Percentiles rank a stretch among this genome's conserved stretches.
These are phyloP conservation scores for Wickerhamiella galacta DNA, from an alignment of 805 yeast species.

Conservation along the genomic window DNA sequence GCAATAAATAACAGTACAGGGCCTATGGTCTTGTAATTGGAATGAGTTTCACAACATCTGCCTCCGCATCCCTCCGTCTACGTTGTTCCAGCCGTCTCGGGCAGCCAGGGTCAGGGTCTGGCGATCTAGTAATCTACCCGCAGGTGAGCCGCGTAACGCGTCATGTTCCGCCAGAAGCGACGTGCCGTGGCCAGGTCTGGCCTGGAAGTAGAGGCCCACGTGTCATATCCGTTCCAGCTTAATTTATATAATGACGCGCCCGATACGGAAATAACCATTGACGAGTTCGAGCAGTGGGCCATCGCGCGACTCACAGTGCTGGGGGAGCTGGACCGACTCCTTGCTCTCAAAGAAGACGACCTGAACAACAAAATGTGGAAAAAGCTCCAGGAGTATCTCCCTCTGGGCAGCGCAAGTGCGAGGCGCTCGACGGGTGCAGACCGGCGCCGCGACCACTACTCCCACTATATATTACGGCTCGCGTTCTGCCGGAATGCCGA, in stretches of 20 bases:
- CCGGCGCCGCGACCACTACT: constrained; percentile 76
- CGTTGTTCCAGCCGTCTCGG: too few relatives aligned
- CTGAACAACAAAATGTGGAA: constrained; percentile 51
- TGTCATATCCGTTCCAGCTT: constrained; percentile 37
- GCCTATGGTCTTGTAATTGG: too few relatives aligned
- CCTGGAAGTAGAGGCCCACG: constrained; percentile 4
- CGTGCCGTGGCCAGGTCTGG: not conserved
- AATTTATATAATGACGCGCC: constrained; percentile 71
- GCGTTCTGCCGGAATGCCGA: constrained; percentile 80
- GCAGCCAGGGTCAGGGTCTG: too few relatives aligned
- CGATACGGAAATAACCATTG: constrained; percentile 68
- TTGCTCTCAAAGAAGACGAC: constrained; percentile 43
- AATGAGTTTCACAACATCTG: too few relatives aligned
- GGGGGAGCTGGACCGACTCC: constrained; percentile 58
- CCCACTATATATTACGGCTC: constrained; percentile 73
- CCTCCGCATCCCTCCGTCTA: too few relatives aligned
- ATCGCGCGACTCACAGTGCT: constrained; percentile 73
- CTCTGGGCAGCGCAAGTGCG: constrained; percentile 30
- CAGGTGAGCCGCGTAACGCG: not conserved
- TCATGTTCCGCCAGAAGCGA: constrained; percentile 4
- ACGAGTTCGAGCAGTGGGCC: constrained; percentile 92
- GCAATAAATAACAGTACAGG: too few relatives aligned
- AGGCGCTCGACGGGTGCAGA: constrained; percentile 30
- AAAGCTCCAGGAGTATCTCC: constrained; percentile 43
- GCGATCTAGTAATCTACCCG: constrained; percentile 8